These are phyloP conservation scores for Cordyceps militaris DNA, from an alignment of 2,329 filamentous ascomycete genomes.

Conservation along the genomic window DNA sequence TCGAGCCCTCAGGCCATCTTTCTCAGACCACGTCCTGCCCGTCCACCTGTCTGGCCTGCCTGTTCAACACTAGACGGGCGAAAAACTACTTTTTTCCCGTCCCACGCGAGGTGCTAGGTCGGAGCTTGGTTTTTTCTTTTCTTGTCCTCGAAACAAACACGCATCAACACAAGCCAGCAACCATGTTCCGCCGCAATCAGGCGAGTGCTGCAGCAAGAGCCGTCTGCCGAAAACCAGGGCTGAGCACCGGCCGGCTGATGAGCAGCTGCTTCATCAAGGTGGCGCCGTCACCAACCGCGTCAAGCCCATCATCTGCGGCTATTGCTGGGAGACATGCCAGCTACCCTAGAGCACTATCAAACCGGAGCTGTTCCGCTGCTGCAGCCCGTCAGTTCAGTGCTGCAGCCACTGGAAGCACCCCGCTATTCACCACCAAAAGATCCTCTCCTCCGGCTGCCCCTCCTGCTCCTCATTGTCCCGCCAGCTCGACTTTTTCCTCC, in stretches of 20 bases:
- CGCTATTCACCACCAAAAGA: too few relatives aligned
- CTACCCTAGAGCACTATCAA: not conserved
- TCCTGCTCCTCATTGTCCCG: not conserved
- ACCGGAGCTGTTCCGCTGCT: not conserved
- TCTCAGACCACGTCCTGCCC: not conserved
- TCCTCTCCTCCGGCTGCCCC: not conserved
- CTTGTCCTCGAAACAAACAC: not conserved
- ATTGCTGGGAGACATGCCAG: not conserved
- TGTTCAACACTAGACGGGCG: conserved; percentile 6
- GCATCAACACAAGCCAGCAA: not conserved
- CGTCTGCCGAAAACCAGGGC: not conserved
- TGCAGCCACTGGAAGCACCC: not conserved
- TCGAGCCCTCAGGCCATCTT: not conserved
- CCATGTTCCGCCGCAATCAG: conserved; percentile 9
- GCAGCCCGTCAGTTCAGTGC: not conserved
- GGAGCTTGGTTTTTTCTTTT: not conserved
- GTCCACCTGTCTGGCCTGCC: not conserved
- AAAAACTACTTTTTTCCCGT: not conserved
- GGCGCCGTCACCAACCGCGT: not conserved
- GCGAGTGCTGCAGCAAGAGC: conserved; percentile 4
- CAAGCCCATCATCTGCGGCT: not conserved
- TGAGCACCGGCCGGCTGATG: not conserved
- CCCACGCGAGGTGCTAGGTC: not conserved
- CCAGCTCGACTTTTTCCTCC: conserved; percentile 5
- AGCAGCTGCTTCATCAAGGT: not conserved